Base-by-base conservation (phyloP, 495 filamentous ascomycete species). In the Lophiostoma macrostomum region DNA sequence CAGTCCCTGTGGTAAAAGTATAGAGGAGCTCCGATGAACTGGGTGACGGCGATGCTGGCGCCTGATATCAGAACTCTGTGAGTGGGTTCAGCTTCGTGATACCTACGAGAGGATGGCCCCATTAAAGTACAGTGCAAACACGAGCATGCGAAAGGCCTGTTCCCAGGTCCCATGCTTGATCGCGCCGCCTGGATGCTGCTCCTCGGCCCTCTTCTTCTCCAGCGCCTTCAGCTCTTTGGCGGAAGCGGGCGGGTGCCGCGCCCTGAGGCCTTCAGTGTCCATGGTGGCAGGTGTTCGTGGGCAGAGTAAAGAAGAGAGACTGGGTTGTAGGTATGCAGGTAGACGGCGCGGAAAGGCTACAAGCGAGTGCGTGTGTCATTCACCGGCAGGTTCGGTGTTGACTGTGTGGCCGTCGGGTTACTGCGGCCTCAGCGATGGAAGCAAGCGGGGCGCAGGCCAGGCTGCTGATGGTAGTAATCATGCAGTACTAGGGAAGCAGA, bases 1-100 rank as follows among this genome's bases (percentile, higher is more conserved):
- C 80, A 70, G 29, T 86, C 80, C 60, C 78, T 80, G 64, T 78
- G 81, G 54, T 87, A 67, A 60, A 80, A 80, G 63, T 90, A 90
- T 13, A 90, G 71, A 30, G 83, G 84, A 0, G 77, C 71, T 31
- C 85, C 86, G 50, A 90, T 56, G 42, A 88, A 71, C 65, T 91
- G 86, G 19, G 81, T 79, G 14, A 71, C 46, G 56, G 79, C 72
- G 61, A 88, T 81, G 23, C 84, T 71, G 56, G 50, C 19, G 7
- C 28, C 28, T 24, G 55, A 41, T 12, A 42, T 59, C 41, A 64
- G 56, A 41, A 47, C 49, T 19, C 53, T 58, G 41, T 2, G 30
- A 36, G 37, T 16, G 25, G 4, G 3, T 48, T 58, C 36, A 55
- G 54, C 49, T 14, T 16, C 19, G 19, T 20, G 14, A 19, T 12